Conservation (phyloP, 352 stramenopile species). For the Blastocystis sp. region DNA sequence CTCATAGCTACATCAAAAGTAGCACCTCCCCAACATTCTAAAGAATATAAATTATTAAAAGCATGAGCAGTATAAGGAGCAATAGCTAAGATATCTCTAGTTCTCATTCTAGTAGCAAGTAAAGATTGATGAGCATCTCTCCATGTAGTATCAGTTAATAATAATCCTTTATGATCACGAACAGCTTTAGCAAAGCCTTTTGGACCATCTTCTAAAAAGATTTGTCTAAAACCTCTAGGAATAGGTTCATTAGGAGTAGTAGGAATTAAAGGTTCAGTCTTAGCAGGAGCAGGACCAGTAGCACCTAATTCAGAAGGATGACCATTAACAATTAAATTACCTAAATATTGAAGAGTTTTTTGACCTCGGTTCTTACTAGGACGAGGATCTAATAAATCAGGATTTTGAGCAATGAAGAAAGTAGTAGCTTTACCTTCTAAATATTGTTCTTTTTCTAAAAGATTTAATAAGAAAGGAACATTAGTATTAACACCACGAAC, state of each 20-base stretch:
- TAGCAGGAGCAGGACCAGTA: slow-evolving; percentile 58
- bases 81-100: slow-evolving; percentile 80
- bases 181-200: slow-evolving; percentile 85
- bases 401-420: slow-evolving; percentile 83
- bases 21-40: slow-evolving; percentile 86
- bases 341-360: slow-evolving; percentile 86
- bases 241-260: neutral
- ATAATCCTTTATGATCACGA: slow-evolving; percentile 66
- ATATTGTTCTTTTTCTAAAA: slow-evolving; percentile 78
- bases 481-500: slow-evolving; percentile 81
- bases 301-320: slow-evolving; percentile 72
- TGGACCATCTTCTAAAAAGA: slow-evolving; percentile 75
- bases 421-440: slow-evolving; percentile 73
- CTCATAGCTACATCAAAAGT: slow-evolving; percentile 91
- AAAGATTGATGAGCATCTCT: slow-evolving; percentile 88
- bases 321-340: slow-evolving; percentile 84
- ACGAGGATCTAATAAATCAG: slow-evolving; percentile 66
- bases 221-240: slow-evolving; percentile 51
- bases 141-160: slow-evolving; percentile 92
- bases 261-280: slow-evolving; percentile 66
- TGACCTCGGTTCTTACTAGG: slow-evolving; percentile 47
- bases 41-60: slow-evolving; percentile 72
- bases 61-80: slow-evolving; percentile 68
- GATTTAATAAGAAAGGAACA: slow-evolving; percentile 77
- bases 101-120: slow-evolving; percentile 78